Percentiles rank a stretch among this genome's conserved stretches.
These are phyloP conservation scores for Thermomyces lanuginosus DNA, from an alignment of 2,329 filamentous ascomycete species.

Conservation along the genomic window DNA sequence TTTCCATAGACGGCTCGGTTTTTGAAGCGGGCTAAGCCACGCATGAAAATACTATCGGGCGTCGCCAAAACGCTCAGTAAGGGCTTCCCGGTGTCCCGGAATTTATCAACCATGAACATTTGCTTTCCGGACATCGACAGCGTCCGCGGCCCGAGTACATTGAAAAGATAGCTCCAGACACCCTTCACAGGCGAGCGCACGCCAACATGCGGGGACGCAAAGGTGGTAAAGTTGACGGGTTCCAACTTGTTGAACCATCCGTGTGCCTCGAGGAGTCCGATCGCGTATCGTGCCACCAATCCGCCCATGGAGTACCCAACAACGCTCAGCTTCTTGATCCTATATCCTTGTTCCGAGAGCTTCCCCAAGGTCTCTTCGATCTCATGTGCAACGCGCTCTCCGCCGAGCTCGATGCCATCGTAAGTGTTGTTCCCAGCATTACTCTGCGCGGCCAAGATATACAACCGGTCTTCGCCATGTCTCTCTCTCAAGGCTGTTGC, in stretches of 20 bases:
- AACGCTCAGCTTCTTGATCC: slow-evolving; percentile 67
- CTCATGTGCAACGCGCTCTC: slow-evolving; percentile 48
- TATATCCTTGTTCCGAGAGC: slow-evolving; percentile 45
- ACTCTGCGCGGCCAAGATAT: slow-evolving; percentile 39
- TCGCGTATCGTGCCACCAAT: slow-evolving; percentile 67
- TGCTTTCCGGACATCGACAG: slow-evolving; percentile 73
- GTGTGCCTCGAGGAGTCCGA: slow-evolving; percentile 67
- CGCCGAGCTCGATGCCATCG: slow-evolving; percentile 52
- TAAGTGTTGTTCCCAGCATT: slow-evolving; percentile 45
- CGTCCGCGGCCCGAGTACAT: slow-evolving; percentile 65
- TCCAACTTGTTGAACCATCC: slow-evolving; percentile 64
- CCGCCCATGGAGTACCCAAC: slow-evolving; percentile 84
- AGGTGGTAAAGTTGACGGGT: slow-evolving; percentile 88
- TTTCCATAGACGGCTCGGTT: slow-evolving; percentile 70
- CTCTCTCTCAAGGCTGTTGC: slow-evolving; percentile 35
- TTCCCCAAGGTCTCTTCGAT: slow-evolving; percentile 43
- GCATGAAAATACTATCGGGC: slow-evolving; percentile 69
- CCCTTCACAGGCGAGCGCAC: slow-evolving; percentile 53
- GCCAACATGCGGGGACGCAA: slow-evolving; percentile 72
- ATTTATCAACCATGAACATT: slow-evolving; percentile 72
- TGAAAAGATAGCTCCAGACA: slow-evolving; percentile 53
- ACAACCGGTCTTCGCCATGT: slow-evolving; percentile 34
- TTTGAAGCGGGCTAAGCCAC: slow-evolving; percentile 58
- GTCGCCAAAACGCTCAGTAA: slow-evolving; percentile 70
- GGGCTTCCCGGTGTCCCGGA: slow-evolving; percentile 66